Conservation (phyloP, 2,329 filamentous ascomycete genomes). For the Botrytis cinerea region DNA sequence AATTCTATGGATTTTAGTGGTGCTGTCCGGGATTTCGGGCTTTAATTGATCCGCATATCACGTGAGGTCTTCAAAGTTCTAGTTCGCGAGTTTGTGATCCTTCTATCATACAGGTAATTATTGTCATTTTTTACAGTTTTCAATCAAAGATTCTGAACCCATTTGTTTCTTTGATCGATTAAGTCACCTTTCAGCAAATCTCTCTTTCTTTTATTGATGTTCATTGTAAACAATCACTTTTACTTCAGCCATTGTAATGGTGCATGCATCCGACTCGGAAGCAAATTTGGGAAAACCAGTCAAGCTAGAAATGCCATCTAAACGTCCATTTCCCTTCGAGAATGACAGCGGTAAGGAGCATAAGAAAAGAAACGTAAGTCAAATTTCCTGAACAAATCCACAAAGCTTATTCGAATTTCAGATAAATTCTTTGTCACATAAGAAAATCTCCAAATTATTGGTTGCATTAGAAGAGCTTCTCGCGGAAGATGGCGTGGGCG, state of each 20-base stretch:
- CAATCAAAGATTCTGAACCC: not conserved
- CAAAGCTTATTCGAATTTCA: not conserved
- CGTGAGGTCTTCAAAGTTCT: not conserved
- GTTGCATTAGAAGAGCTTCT: constrained; percentile 35
- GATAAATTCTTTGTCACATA: constrained; percentile 17
- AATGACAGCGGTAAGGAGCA: not conserved
- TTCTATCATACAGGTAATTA: not conserved
- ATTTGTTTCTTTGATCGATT: not conserved
- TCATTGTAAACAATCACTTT: not conserved
- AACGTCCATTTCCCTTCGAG: constrained; percentile 16
- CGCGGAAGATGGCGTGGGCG: constrained; percentile 29
- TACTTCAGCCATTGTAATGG: not conserved
- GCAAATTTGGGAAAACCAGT: not conserved
- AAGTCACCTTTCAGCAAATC: not conserved
- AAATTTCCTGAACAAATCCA: not conserved
- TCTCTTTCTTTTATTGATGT: not conserved
- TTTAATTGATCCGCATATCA: not conserved
- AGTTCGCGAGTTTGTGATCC: not conserved
- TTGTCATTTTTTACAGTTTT: not conserved
- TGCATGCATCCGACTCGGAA: not conserved
- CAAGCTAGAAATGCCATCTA: constrained; percentile 13
- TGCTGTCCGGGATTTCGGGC: not conserved
- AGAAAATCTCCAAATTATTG: constrained; percentile 35
- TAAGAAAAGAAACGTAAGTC: constrained; percentile 15
- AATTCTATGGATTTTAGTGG: constrained; percentile 13